Conservation (phyloP, 2,329 filamentous ascomycete genomes). For the Sporothrix globosa region DNA sequence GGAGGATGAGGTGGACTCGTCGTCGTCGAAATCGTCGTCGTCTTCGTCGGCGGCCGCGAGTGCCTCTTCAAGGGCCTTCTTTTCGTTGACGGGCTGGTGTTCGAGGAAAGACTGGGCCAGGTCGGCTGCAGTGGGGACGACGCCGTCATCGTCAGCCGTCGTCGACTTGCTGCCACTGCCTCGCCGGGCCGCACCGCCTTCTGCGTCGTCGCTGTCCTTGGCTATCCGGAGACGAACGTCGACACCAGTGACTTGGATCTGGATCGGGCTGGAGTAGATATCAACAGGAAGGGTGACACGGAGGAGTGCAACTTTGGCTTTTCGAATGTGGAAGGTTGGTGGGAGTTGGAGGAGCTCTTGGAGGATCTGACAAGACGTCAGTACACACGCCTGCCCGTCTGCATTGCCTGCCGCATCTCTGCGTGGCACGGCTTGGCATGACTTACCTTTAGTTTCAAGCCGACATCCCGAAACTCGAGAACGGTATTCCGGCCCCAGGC, state of each 20-base stretch:
- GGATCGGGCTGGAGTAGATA: constrained; percentile 81
- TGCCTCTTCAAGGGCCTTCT: constrained; percentile 68
- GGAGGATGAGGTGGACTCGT: constrained; percentile 51
- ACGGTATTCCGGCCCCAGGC: constrained; percentile 79
- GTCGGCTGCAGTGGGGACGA: constrained; percentile 70
- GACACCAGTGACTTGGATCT: constrained; percentile 79
- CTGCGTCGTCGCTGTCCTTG: constrained; percentile 17
- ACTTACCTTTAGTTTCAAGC: constrained; percentile 73
- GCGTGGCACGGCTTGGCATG: constrained; percentile 30
- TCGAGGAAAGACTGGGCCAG: constrained; percentile 79
- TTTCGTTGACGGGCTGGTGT: constrained; percentile 68
- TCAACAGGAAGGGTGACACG: constrained; percentile 85
- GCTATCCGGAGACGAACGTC: constrained; percentile 66
- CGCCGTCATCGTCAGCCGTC: constrained; percentile 43
- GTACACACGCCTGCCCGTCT: neutral
- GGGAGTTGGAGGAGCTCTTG: constrained; percentile 75
- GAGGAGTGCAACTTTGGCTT: constrained; percentile 74
- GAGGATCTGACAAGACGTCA: constrained; percentile 66
- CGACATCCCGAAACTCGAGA: constrained; percentile 85
- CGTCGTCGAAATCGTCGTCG: constrained; percentile 47
- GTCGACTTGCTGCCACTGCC: constrained; percentile 35
- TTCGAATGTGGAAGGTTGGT: constrained; percentile 68
- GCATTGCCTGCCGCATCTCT: neutral
- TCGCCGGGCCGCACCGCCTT: neutral
- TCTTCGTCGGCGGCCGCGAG: constrained; percentile 56